Evolutionary conservation across 2,329 filamentous ascomycete genomes (phyloP).

Genomic region (Phialemonium atrogriseum): DNA sequence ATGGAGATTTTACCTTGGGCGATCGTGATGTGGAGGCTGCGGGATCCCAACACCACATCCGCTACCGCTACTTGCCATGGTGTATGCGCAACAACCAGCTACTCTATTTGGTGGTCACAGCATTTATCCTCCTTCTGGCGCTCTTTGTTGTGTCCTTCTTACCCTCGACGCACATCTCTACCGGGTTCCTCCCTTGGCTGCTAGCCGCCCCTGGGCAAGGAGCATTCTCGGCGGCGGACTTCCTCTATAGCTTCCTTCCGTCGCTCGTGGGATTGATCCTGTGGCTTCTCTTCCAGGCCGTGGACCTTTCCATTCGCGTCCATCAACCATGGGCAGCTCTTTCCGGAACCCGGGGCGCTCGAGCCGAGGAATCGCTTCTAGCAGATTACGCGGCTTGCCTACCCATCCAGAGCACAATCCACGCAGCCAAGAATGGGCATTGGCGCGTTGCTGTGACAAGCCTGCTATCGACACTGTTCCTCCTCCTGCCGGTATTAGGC

Average conservation of each 20-base stretch:
- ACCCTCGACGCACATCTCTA: constrained; percentile 52
- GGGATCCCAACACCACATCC: too few species aligned
- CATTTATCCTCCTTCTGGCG: constrained; percentile 55
- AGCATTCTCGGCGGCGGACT: constrained; percentile 80
- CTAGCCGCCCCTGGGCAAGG: constrained; percentile 47
- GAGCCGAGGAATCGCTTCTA: constrained; percentile 56
- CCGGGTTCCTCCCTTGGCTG: constrained; percentile 66
- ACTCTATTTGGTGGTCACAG: constrained; percentile 55
- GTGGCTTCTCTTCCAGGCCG: constrained; percentile 57
- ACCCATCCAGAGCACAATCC: constrained; percentile 50
- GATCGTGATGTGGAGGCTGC: constrained; percentile 27
- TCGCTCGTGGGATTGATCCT: constrained; percentile 58
- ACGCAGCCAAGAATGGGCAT: constrained; percentile 53
- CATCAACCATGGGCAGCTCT: constrained; percentile 65
- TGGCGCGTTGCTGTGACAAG: constrained; percentile 57
- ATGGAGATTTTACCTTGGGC: too few species aligned
- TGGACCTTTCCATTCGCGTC: constrained; percentile 58
- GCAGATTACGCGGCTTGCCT: constrained; percentile 62
- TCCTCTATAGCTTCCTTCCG: constrained; percentile 74
- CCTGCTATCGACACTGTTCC: constrained; percentile 48
- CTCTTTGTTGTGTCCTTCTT: constrained; percentile 75
- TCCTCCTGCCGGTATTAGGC: constrained; percentile 57
- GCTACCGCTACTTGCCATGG: constrained; percentile 68
- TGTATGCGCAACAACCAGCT: constrained; percentile 61
- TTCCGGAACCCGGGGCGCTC: constrained; percentile 43